These are phyloP conservation scores for Globisporangium mamillatum DNA, from an alignment of 352 stramenopile genomes.

Conservation along the genomic window DNA sequence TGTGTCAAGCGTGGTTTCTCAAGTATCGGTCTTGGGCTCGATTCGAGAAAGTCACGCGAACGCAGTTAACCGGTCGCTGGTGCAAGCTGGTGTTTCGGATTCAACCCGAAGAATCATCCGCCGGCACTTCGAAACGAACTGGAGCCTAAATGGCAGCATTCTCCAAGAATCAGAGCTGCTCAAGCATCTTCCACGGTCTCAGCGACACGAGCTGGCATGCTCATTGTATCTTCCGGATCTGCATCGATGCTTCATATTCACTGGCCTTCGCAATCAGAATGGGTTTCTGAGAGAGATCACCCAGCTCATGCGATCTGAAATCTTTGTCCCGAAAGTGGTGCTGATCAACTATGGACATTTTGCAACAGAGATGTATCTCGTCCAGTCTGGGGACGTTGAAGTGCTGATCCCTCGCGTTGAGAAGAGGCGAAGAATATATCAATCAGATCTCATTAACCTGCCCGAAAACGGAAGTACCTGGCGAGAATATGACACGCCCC, in stretches of 20 bases:
- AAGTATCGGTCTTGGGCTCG: slow-evolving; percentile 14
- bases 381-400: slow-evolving; percentile 59
- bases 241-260: slow-evolving; percentile 15
- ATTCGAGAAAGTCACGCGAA: slow-evolving; percentile 6
- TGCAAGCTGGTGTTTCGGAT: slow-evolving; percentile 13
- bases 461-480: slow-evolving; percentile 13
- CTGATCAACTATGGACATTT: slow-evolving; percentile 53
- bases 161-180: slow-evolving; percentile 16
- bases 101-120: slow-evolving; percentile 16
- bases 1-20: slow-evolving; percentile 22
- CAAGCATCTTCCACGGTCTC: slow-evolving; percentile 22
- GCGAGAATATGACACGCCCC: neutral
- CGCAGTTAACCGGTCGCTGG: slow-evolving; percentile 16
- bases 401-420: slow-evolving; percentile 33
- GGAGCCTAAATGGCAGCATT: slow-evolving; percentile 22
- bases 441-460: slow-evolving; percentile 4
- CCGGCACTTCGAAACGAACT: slow-evolving; percentile 24
- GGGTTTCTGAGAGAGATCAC: slow-evolving; percentile 32
- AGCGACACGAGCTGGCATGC: slow-evolving; percentile 16
- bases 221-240: slow-evolving; percentile 16
- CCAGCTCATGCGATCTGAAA: slow-evolving; percentile 42
- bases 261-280: slow-evolving; percentile 2
- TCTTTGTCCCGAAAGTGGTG: slow-evolving; percentile 58
- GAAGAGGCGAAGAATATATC: slow-evolving; percentile 7
- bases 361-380: slow-evolving; percentile 54